A percentile compares a stretch with the other conserved stretches of the same genome.
These are phyloP conservation scores for Glycine soja DNA, from an alignment of 306 rosid genomes.

Conservation along the genomic window DNA sequence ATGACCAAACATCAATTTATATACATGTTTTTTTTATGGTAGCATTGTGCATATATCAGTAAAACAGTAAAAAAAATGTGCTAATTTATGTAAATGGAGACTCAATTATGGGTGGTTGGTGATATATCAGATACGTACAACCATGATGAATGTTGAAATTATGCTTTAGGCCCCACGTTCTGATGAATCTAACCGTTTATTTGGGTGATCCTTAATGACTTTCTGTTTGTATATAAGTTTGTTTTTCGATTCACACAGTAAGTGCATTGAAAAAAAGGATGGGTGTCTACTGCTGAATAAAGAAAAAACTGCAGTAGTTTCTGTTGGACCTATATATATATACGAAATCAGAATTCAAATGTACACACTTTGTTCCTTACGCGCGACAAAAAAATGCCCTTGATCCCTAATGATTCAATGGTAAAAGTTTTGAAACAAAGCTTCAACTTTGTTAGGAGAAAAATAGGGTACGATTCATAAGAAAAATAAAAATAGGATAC, in stretches of 20 bases:
- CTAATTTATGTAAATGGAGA: not conserved
- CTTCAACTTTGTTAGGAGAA: too few species aligned
- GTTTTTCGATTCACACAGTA: slow-evolving; percentile 34
- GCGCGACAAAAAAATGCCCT: not conserved
- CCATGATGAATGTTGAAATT: slow-evolving; percentile 40
- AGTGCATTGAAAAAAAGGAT: slow-evolving; percentile 34
- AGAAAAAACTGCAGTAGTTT: slow-evolving; percentile 39
- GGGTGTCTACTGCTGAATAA: slow-evolving; percentile 45
- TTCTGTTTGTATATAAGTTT: slow-evolving; percentile 35
- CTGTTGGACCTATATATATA: slow-evolving; percentile 27
- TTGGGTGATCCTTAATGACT: slow-evolving; percentile 45
- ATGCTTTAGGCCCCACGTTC: slow-evolving; percentile 44
- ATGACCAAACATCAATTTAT: not conserved
- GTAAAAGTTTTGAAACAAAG: too few species aligned
- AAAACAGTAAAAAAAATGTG: not conserved
- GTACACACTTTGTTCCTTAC: not conserved
- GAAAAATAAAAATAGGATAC: too few species aligned
- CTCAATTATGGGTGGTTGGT: slow-evolving; percentile 38
- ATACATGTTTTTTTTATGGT: too few species aligned
- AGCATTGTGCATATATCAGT: not conserved
- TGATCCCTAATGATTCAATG: too few species aligned
- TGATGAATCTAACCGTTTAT: slow-evolving; percentile 40
- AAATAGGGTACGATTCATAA: too few species aligned
- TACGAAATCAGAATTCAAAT: slow-evolving; percentile 19
- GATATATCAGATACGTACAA: not conserved